These are phyloP conservation scores for Populus tremula DNA, from an alignment of 345 rosid species.

Conservation along the genomic window DNA sequence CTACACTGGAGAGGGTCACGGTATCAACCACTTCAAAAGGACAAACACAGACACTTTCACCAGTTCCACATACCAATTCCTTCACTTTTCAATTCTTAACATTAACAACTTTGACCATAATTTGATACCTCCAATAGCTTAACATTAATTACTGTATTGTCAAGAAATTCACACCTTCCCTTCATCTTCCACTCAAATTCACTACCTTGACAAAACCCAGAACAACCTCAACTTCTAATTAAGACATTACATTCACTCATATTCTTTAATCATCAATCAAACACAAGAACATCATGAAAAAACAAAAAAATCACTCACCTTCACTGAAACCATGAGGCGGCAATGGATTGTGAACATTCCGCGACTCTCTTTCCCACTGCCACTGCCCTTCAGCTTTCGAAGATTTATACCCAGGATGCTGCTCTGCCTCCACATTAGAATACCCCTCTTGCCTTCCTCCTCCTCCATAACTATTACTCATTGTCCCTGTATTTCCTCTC, in stretches of 20 bases:
- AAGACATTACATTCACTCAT: background rate
- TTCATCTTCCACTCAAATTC: background rate
- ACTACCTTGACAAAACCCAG: background rate
- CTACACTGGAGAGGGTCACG: background rate
- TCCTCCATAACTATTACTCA: background rate
- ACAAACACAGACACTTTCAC: background rate
- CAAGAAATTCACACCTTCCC: background rate
- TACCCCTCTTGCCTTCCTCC: background rate
- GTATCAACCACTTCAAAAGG: background rate
- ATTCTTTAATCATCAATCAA: background rate
- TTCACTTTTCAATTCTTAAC: background rate
- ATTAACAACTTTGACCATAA: background rate
- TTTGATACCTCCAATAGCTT: background rate
- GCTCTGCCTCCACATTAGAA: background rate
- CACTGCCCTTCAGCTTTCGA: constrained; percentile 1
- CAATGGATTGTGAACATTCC: background rate
- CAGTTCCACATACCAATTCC: background rate
- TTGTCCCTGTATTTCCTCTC: background rate
- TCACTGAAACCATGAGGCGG: background rate
- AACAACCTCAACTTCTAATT: background rate
- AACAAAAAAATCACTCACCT: background rate
- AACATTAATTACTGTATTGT: background rate
- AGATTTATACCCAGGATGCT: background rate
- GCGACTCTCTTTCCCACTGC: constrained; percentile 11
- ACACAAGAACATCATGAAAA: background rate